phyloP scores from a whole-genome alignment of 2,329 filamentous ascomycete genomes.

The Coniochaeta sp. region DNA sequence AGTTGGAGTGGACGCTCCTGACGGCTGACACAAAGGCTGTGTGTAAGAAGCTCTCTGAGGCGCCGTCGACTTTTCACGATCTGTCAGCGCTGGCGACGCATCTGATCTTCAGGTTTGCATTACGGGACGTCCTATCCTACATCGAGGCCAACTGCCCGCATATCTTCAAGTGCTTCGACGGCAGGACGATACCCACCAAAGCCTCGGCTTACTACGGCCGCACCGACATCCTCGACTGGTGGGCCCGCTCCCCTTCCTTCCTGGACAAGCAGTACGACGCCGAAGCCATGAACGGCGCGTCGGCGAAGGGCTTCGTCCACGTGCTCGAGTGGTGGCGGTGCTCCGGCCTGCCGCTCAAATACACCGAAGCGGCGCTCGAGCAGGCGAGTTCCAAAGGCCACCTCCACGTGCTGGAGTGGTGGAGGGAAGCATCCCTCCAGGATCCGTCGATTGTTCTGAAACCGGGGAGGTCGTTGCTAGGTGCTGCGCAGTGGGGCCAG shows the following conservation, averaged over 20 bases:
- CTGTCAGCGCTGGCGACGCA: conserved; percentile 78
- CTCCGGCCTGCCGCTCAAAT: conserved; percentile 68
- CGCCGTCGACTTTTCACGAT: conserved; percentile 60
- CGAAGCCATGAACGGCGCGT: conserved; percentile 82
- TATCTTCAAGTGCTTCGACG: conserved; percentile 81
- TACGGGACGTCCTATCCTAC: conserved; percentile 68
- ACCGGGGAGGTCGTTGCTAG: conserved; percentile 76
- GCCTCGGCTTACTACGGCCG: conserved; percentile 82
- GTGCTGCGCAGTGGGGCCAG: conserved; percentile 76
- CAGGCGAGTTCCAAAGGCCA: conserved; percentile 80
- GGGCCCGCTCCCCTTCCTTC: conserved; percentile 76
- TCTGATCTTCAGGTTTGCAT: conserved; percentile 84
- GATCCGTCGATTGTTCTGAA: conserved; percentile 58
- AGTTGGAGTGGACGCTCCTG: conserved; percentile 79
- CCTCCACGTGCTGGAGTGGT: conserved; percentile 86
- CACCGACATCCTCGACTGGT: conserved; percentile 81
- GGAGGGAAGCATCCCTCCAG: conserved; percentile 63
- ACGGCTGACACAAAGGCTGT: conserved; percentile 63
- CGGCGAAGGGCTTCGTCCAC: conserved; percentile 74
- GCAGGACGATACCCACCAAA: conserved; percentile 78
- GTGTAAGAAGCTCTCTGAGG: conserved; percentile 64
- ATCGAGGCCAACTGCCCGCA: conserved; percentile 55
- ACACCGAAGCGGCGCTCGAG: conserved; percentile 81
- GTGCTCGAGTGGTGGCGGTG: conserved; percentile 88
- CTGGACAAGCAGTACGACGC: conserved; percentile 78